Evolutionary conservation across 495 filamentous ascomycete genomes (phyloP).

Genomic region (Pyrenopolyporus hunteri): DNA sequence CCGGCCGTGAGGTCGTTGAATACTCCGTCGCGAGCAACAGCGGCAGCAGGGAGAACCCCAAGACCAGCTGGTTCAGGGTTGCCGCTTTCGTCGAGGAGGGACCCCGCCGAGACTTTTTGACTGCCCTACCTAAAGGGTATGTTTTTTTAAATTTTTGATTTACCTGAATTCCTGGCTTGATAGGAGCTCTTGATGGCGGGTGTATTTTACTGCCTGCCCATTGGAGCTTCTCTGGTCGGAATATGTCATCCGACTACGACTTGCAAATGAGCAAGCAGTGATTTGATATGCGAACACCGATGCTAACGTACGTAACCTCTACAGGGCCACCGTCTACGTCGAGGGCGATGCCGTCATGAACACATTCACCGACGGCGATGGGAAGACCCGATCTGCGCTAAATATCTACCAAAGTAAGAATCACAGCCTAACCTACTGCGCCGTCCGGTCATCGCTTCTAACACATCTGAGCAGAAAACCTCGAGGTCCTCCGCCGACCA

Average conservation of each 20-base stretch:
- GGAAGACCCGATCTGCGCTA: conserved; percentile 60
- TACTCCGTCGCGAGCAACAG: conserved; percentile 68
- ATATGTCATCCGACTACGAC: too few species aligned
- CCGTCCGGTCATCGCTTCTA: not conserved
- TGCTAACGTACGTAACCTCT: conserved; percentile 1
- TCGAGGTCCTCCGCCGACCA: conserved; percentile 67
- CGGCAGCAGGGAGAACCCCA: conserved; percentile 64
- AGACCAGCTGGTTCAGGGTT: conserved; percentile 80
- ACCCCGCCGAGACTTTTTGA: conserved; percentile 66
- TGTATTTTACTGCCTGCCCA: not conserved
- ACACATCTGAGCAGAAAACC: conserved; percentile 48
- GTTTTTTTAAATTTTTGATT: conserved; percentile 35
- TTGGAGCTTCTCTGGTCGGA: too few species aligned
- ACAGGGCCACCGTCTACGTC: conserved; percentile 65
- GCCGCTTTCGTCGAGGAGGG: conserved; percentile 66
- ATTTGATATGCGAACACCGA: not conserved
- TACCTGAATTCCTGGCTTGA: not conserved
- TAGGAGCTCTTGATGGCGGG: not conserved
- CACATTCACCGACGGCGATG: conserved; percentile 66
- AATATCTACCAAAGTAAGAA: conserved; percentile 76
- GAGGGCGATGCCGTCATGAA: conserved; percentile 74
- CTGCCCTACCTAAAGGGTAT: conserved; percentile 79
- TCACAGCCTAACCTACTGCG: not conserved
- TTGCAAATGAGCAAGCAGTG: too few species aligned
- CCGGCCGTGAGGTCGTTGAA: conserved; percentile 68